phyloP scores from a whole-genome alignment of 305 asterid genomes.

The Plantago rigida region DNA sequence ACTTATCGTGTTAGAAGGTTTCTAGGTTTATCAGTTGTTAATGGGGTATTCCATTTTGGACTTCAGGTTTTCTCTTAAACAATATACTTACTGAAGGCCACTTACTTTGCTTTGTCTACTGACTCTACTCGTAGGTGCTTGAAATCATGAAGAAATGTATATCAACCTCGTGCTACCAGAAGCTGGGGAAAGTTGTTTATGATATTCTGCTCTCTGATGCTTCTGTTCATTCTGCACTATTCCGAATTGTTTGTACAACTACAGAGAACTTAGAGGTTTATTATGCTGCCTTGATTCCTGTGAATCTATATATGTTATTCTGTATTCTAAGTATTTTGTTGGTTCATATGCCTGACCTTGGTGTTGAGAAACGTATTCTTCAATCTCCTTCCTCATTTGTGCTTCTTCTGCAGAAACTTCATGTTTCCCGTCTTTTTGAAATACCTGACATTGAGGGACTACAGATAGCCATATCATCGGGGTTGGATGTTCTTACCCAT shows the following conservation, averaged over 20 bases:
- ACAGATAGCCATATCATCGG: constrained; percentile 58
- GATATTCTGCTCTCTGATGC: constrained; percentile 69
- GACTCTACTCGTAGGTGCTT: constrained; percentile 48
- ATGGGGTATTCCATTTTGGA: no score
- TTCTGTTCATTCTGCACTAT: constrained; percentile 70
- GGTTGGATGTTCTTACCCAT: constrained; percentile 61
- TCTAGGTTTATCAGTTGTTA: no score
- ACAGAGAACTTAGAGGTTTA: constrained; percentile 69
- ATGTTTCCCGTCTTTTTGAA: constrained; percentile 63
- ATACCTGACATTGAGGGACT: constrained; percentile 78
- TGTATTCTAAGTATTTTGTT: neutral
- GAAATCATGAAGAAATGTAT: constrained; percentile 73
- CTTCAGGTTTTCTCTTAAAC: neutral
- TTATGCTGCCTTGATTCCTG: constrained; percentile 23
- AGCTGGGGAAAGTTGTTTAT: constrained; percentile 52
- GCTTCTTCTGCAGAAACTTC: constrained; percentile 50
- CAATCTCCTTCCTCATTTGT: neutral
- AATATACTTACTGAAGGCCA: neutral
- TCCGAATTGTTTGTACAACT: constrained; percentile 78
- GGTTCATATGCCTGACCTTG: constrained; percentile 18
- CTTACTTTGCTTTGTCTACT: constrained; percentile 23
- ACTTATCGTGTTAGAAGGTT: no score
- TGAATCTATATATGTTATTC: constrained; percentile 18
- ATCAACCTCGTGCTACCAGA: constrained; percentile 41
- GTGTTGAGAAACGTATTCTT: constrained; percentile 1